Evolutionary conservation across 1,139 yeast species (phyloP), one percentile per base, ranked within the genome.

Genomic region (Debaryomyces psychrophilus): DNA sequence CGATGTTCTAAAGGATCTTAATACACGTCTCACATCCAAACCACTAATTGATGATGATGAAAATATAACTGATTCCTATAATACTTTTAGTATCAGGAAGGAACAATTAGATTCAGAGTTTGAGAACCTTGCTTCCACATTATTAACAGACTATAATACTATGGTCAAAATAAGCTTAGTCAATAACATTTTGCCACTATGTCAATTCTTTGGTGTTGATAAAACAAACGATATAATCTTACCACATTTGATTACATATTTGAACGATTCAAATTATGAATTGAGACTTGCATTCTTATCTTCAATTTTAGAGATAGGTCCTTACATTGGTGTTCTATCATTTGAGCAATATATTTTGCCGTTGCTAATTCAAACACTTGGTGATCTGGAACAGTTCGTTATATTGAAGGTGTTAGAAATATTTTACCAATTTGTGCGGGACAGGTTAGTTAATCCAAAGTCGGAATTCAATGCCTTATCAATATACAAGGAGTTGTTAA

Each of bases 271-370:
- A 43, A 83, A 85, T 57, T 73, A 86, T 2, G 79, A 82, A 25
- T 69, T 93, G 22, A 73, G 95, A 48, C 69, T 87, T 27, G 83
- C 85, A 6, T 84, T 95, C 56, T 81, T 92, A 38, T 79, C 84
- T 31, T 77, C 90, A n/a, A 81, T 92, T n/a, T 77, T 90, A 5
- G 82, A 85, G 1, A 71, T 95, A 22, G 88, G 95, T 0, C 82
- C 92, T 2, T 85, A 81, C 58, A 82, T 92, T 28, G 99, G 99
- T 0, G 82, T 85, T 0, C 73, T 87, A 1, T 81, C 96, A 29
- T 73, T 95, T 50, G 97, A 93, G 55, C 96, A 90, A 56, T 95
- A 92, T 58, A 81, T 95, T 27, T 69, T 90, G 28, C 99, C 99
- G 0, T 66, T 95, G 15, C 69, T 93, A 54, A 72, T 88, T 2